Conservation (phyloP, 2,329 filamentous ascomycete species). For the Fusarium temperatum region DNA sequence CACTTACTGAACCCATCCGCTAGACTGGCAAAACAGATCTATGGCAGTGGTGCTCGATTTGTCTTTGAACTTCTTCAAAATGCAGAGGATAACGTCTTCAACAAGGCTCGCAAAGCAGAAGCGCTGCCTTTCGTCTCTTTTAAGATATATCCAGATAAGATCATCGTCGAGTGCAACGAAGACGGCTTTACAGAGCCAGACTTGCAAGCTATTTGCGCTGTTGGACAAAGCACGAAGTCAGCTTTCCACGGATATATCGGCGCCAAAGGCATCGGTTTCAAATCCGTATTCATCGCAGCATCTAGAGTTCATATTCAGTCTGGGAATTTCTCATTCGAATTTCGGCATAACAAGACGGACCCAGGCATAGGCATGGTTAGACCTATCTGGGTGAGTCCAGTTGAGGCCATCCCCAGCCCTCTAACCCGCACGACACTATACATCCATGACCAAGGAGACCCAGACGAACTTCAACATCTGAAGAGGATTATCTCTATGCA, state of each 20-base stretch:
- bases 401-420: not conserved
- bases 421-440: constrained; percentile 23
- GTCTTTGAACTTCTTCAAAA: not conserved
- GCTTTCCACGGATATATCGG: not conserved
- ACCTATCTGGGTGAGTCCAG: constrained; percentile 19
- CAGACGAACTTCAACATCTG: not conserved
- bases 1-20: not conserved
- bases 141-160: not conserved
- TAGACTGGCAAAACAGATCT: not conserved
- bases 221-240: not conserved
- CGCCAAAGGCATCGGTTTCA: not conserved
- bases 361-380: constrained; percentile 4
- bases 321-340: constrained; percentile 25
- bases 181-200: not conserved
- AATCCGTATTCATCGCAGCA: constrained; percentile 1
- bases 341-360: not conserved
- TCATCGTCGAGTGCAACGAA: not conserved
- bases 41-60: not conserved
- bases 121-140: not conserved
- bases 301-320: constrained; percentile 30
- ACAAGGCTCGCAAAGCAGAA: accelerated
- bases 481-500: not conserved
- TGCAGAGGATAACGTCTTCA: not conserved
- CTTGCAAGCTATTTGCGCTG: not conserved
- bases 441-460: constrained; percentile 17